Conservation (phyloP, 257 asterid species). For the Solanum acaule region DNA sequence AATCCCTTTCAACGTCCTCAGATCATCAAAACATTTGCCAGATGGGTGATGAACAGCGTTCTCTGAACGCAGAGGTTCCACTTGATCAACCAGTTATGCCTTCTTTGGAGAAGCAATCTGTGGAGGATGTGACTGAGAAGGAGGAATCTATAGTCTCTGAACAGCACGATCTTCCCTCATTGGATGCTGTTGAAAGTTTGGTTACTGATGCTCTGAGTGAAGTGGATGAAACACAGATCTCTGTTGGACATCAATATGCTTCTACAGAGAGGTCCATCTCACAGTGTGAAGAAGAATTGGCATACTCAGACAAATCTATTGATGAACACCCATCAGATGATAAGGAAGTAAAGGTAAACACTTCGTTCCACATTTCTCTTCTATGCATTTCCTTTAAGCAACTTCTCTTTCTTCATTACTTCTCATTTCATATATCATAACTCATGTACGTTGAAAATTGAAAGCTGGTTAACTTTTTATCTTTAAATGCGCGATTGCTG, state of each 20-base stretch:
- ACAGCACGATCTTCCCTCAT: neutral
- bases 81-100: conserved; percentile 8
- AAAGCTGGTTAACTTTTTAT: neutral
- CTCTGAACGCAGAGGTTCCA: neutral
- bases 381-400: neutral
- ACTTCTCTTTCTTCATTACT: neutral
- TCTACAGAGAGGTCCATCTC: conserved; percentile 24
- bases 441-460: neutral
- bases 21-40: conserved; percentile 17
- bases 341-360: conserved; percentile 42
- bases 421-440: neutral
- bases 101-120: conserved; percentile 11
- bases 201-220: conserved; percentile 11
- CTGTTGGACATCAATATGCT: conserved; percentile 13
- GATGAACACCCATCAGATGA: conserved; percentile 25
- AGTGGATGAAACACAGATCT: conserved; percentile 21
- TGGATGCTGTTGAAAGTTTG: conserved; percentile 17
- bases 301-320: conserved; percentile 17
- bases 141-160: conserved; percentile 23
- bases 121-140: conserved; percentile 14
- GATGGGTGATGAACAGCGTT: conserved; percentile 6
- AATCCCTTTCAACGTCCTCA: conserved; percentile 6
- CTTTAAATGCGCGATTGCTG: neutral
- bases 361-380: neutral
- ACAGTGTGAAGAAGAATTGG: conserved; percentile 30